Conservation (phyloP, 306 rosid genomes). For the Calophaca sinica region DNA sequence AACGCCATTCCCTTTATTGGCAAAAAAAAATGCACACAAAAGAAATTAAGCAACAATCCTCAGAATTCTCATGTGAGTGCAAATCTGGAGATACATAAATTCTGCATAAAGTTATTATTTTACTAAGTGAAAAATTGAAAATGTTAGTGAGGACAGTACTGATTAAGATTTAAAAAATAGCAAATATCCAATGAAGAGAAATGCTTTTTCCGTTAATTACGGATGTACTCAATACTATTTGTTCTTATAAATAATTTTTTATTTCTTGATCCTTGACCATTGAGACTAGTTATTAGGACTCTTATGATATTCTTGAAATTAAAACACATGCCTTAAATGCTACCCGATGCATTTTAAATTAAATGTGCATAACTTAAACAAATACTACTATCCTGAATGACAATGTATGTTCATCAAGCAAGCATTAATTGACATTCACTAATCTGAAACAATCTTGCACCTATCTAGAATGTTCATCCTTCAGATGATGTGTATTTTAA, state of each 20-base stretch:
- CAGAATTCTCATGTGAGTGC: background rate
- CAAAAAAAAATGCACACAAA: constrained; percentile 2
- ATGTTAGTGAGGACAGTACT: no score
- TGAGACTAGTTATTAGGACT: no score
- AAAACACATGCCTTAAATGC: no score
- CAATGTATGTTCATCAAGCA: no score
- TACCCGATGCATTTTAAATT: background rate
- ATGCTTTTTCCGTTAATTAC: no score
- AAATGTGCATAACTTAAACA: background rate
- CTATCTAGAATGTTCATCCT: background rate
- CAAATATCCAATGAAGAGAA: background rate
- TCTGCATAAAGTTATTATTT: background rate
- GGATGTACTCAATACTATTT: no score
- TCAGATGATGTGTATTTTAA: background rate
- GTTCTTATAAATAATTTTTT: no score
- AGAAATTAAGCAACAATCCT: constrained; percentile 13
- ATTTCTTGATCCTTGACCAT: no score
- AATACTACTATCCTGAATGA: no score
- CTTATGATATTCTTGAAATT: background rate
- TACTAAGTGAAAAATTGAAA: background rate
- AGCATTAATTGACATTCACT: no score
- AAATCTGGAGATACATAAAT: constrained; percentile 2
- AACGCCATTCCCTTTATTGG: constrained; percentile 25
- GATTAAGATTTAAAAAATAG: no score
- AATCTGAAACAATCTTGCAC: background rate